A percentile compares a stretch with the other conserved stretches of the same genome.
Conservation (phyloP, 2,329 filamentous ascomycete species). For the Exserohilum turcica region DNA sequence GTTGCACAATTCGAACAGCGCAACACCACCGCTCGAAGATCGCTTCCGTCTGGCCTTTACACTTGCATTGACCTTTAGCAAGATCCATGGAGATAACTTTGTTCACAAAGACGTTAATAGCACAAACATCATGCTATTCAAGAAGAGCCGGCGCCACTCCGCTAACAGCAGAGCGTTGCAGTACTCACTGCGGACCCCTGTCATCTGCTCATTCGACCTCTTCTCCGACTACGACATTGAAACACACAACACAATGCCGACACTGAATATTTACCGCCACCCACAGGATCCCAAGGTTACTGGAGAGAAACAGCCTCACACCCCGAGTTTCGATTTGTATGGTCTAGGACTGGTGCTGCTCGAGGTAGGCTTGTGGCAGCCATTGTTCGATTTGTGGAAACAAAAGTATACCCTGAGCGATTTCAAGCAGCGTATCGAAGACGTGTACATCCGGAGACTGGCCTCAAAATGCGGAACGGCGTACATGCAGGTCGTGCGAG, state of each 20-base stretch:
- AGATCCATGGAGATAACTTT: slow-evolving; percentile 71
- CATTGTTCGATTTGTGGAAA: slow-evolving; percentile 64
- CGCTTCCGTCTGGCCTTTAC: slow-evolving; percentile 78
- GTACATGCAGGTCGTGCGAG: slow-evolving; percentile 75
- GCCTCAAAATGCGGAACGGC: slow-evolving; percentile 72
- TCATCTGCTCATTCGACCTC: slow-evolving; percentile 75
- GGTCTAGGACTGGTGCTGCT: slow-evolving; percentile 74
- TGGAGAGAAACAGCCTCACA: slow-evolving; percentile 35
- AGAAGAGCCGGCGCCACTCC: slow-evolving; percentile 53
- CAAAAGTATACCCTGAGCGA: slow-evolving; percentile 64
- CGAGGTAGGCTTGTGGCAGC: slow-evolving; percentile 77
- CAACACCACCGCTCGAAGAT: slow-evolving; percentile 66
- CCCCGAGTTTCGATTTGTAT: slow-evolving; percentile 66
- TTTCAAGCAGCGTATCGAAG: slow-evolving; percentile 68
- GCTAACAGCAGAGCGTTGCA: slow-evolving; percentile 48
- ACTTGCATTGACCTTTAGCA: slow-evolving; percentile 72
- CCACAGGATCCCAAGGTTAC: slow-evolving; percentile 57
- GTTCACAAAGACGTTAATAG: slow-evolving; percentile 73
- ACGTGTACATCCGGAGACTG: slow-evolving; percentile 67
- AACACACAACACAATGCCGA: slow-evolving; percentile 45
- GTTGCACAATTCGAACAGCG: slow-evolving; percentile 48
- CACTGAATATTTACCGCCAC: slow-evolving; percentile 69
- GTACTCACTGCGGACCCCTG: slow-evolving; percentile 67
- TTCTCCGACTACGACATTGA: slow-evolving; percentile 65
- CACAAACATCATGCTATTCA: slow-evolving; percentile 70